These are phyloP conservation scores for Wickerhamomyces tratensis DNA, from an alignment of 805 yeast species.

Conservation along the genomic window DNA sequence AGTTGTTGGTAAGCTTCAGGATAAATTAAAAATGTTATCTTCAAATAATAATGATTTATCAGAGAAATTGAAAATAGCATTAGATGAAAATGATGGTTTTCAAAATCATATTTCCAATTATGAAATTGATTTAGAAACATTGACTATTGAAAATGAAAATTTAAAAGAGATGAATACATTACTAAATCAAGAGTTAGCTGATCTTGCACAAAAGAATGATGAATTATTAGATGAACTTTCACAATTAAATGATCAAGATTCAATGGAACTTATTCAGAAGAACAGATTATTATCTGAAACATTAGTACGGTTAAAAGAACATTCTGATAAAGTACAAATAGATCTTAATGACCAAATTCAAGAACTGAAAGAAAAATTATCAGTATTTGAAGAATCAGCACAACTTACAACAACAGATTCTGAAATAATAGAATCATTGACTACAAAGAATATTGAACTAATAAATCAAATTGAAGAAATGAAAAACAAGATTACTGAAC, in stretches of 20 bases:
- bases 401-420: background rate
- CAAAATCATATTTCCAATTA: constrained; percentile 4
- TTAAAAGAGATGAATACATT: constrained; percentile 24
- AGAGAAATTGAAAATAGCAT: constrained; percentile 15
- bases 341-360: background rate
- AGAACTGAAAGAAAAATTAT: background rate
- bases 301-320: background rate
- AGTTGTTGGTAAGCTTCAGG: constrained; percentile 36
- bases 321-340: background rate
- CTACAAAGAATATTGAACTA: background rate
- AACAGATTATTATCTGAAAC: background rate
- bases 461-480: background rate
- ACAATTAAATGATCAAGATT: constrained; percentile 2
- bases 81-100: constrained; percentile 21
- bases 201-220: constrained; percentile 2
- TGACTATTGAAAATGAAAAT: constrained; percentile 35
- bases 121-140: constrained; percentile 23
- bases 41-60: constrained; percentile 21
- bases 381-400: background rate
- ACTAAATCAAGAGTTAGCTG: constrained; percentile 15
- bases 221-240: constrained; percentile 2
- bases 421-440: background rate
- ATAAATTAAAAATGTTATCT: constrained; percentile 25
- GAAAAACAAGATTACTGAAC: background rate
- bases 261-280: background rate